Base-by-base conservation (phyloP, 2,329 filamentous ascomycete species). In the Lasiodiplodia sp. region DNA sequence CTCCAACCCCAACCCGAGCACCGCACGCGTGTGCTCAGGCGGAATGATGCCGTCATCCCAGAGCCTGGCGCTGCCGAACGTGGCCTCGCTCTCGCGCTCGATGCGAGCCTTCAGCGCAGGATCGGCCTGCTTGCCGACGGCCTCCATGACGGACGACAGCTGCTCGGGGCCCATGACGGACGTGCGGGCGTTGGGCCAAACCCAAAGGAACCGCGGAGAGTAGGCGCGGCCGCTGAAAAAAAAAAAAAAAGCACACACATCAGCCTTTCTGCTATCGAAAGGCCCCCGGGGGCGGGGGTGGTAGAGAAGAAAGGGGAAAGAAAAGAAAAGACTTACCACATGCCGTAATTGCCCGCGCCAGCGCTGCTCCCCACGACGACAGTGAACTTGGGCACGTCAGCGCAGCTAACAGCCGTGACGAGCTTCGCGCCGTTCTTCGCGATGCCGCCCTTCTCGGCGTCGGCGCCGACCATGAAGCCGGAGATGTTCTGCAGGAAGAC, bases 381-480 rank as follows among this genome's bases (percentile, higher is more conserved):
- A 0, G 96, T 99, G 77, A 98, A 95, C 80, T 99, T 98, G 73
- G 96, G 95, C 52, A 98, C 95, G 72, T 96, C 89, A 4, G 95
- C 94, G 77, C 94, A 97, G 10, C 94, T 93, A 12, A 98, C 96
- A 8, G 95, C 96, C 2, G 94, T 97, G 34, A 98, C 96, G 21
- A 99, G 88, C 82, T 99, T 98, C 6, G 96, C 96, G 51, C 96
- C 96, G 76, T 98, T 96, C 86, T 98, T 98, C 67, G 96, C 96
- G 74, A 99, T 98, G 14, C 96, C 96, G 65, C 95, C 95, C 67
- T 92, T 91, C 82, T 99, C 96, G 0, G 95, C 94, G 75, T 96
- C 93, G 21, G 89, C 88, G 53, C 96, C 96, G 38, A 99, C 96
- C 96, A 99, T 99, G 87, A 99, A 99, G 53, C 96, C 96, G 6